phyloP scores from a whole-genome alignment of 306 rosid genomes.

The Gastrolobium villosum region DNA sequence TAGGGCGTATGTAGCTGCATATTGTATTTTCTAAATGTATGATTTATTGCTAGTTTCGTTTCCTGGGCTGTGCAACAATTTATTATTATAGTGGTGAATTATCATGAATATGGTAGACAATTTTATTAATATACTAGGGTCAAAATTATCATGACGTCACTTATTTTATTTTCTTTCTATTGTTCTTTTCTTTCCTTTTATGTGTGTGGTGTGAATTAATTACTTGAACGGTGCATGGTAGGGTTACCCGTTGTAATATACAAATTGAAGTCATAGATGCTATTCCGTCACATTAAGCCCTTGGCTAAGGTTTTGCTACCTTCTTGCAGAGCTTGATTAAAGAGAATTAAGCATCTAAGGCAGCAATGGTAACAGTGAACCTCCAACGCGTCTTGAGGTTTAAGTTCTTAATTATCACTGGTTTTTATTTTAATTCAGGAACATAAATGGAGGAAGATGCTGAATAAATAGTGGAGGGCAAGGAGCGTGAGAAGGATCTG shows the following conservation, averaged over 20 bases:
- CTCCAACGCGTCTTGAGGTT: slow-evolving; percentile 68
- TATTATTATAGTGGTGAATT: background rate
- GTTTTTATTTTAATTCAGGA: background rate
- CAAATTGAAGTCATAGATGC: background rate
- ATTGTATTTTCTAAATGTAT: background rate
- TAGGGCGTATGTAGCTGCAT: background rate
- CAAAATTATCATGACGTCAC: background rate
- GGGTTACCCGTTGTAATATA: background rate
- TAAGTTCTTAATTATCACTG: slow-evolving; percentile 2
- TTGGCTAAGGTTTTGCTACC: slow-evolving; percentile 10
- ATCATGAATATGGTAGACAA: background rate
- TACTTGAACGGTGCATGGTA: background rate
- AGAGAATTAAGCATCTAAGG: slow-evolving; percentile 45
- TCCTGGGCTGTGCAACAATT: background rate
- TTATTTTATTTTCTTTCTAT: background rate
- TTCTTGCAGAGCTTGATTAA: slow-evolving; percentile 45
- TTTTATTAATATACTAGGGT: background rate
- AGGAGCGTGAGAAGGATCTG: too few relatives aligned
- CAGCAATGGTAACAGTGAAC: slow-evolving; percentile 46
- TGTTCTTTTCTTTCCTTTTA: background rate
- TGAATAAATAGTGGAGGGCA: too few relatives aligned
- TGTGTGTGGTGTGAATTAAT: background rate
- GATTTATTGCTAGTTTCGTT: background rate
- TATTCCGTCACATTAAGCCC: background rate
- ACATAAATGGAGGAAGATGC: background rate